These are phyloP conservation scores for Colletotrichum spaethianum DNA, from an alignment of 2,329 filamentous ascomycete genomes.

Conservation along the genomic window DNA sequence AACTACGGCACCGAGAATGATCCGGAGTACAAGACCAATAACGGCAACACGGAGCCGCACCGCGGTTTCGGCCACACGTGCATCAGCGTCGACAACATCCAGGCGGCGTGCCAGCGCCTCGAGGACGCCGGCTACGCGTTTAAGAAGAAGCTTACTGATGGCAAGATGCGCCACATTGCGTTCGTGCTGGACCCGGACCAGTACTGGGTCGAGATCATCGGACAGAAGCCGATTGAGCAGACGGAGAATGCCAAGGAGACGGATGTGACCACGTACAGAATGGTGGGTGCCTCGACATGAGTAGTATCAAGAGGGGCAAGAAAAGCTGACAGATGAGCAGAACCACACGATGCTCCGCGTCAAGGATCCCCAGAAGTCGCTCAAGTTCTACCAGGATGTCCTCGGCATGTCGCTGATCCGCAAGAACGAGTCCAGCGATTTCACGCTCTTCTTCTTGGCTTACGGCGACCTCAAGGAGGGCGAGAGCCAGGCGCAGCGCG, in stretches of 20 bases:
- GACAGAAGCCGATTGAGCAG: slow-evolving; percentile 78
- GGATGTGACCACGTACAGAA: slow-evolving; percentile 81
- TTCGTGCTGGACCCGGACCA: slow-evolving; percentile 91
- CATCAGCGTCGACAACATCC: slow-evolving; percentile 86
- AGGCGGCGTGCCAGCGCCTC: slow-evolving; percentile 89
- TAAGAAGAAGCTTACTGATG: slow-evolving; percentile 94
- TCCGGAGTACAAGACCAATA: slow-evolving; percentile 83
- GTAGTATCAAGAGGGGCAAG: not conserved
- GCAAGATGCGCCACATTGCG: slow-evolving; percentile 88
- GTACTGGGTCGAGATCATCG: slow-evolving; percentile 89
- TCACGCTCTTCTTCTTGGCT: slow-evolving; percentile 94
- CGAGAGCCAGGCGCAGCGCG: slow-evolving; percentile 74
- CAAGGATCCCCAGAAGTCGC: slow-evolving; percentile 82
- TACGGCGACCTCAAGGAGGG: slow-evolving; percentile 72
- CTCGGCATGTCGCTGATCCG: slow-evolving; percentile 90
- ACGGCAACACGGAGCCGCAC: slow-evolving; percentile 91
- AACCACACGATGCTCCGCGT: slow-evolving; percentile 97
- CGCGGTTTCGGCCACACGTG: slow-evolving; percentile 90
- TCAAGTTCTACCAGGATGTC: slow-evolving; percentile 87
- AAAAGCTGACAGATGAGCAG: slow-evolving; percentile 52
- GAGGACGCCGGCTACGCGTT: slow-evolving; percentile 93
- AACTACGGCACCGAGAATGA: slow-evolving; percentile 93
- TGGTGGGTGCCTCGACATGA: slow-evolving; percentile 57
- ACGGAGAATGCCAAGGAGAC: slow-evolving; percentile 81
- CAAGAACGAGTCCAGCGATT: slow-evolving; percentile 79